Evolutionary conservation across 2,329 filamentous ascomycete genomes (phyloP).

Genomic region (Lecanicillium sp.): DNA sequence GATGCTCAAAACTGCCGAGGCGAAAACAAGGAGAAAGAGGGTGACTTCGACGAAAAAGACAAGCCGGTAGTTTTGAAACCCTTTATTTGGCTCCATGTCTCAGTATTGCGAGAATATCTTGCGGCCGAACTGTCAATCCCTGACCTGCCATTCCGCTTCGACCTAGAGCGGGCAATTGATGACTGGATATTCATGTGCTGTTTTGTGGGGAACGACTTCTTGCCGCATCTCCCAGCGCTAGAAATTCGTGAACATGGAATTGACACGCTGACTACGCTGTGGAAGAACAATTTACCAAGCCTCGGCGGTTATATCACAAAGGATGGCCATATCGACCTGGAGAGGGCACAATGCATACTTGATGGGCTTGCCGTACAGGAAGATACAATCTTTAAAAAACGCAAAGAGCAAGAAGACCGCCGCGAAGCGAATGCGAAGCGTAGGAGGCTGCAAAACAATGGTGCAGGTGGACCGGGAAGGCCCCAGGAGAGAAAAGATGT

Average conservation of each 20-base stretch:
- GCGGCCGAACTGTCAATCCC: conserved; percentile 81
- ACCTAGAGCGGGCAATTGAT: conserved; percentile 88
- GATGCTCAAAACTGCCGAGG: conserved; percentile 80
- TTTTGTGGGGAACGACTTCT: conserved; percentile 97
- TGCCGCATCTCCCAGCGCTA: conserved; percentile 92
- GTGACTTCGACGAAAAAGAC: conserved; percentile 76
- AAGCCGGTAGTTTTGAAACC: conserved; percentile 67
- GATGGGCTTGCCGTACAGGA: conserved; percentile 86
- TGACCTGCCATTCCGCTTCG: conserved; percentile 76
- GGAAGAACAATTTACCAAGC: conserved; percentile 80
- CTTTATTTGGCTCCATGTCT: conserved; percentile 97
- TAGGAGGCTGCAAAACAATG: conserved; percentile 58
- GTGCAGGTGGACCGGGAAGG: conserved; percentile 13
- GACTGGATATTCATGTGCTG: conserved; percentile 99
- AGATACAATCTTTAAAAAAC: conserved; percentile 82
- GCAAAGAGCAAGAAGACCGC: conserved; percentile 78
- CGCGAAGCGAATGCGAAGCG: conserved; percentile 72
- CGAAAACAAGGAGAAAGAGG: conserved; percentile 66
- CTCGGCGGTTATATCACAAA: conserved; percentile 98
- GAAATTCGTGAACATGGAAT: conserved; percentile 97
- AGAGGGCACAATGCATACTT: conserved; percentile 79
- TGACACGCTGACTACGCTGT: conserved; percentile 91
- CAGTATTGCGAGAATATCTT: conserved; percentile 84
- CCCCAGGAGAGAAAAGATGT: conserved; percentile 12
- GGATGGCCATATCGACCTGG: conserved; percentile 84